Evolutionary conservation across 352 stramenopile species (phyloP).

Genomic region (Globisporangium mamillatum): DNA sequence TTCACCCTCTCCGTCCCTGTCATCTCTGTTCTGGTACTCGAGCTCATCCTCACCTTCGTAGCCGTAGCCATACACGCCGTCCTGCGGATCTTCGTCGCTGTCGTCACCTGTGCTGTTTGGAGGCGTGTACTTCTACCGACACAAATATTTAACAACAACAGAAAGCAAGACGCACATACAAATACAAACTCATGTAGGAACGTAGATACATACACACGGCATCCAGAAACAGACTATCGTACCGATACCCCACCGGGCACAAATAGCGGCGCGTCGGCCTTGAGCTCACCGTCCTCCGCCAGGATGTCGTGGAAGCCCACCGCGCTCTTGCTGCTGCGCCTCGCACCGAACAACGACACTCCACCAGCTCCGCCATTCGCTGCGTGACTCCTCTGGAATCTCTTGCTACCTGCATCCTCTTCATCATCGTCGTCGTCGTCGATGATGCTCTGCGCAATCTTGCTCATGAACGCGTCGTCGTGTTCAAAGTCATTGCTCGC

Average conservation of each 20-base stretch:
- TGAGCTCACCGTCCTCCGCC: constrained; percentile 54
- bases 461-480: constrained; percentile 21
- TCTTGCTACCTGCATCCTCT: constrained; percentile 1
- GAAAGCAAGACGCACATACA: neutral
- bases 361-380: neutral
- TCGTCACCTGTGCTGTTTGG: constrained; percentile 17
- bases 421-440: constrained; percentile 29
- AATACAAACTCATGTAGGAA: neutral
- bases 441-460: constrained; percentile 19
- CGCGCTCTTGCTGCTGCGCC: constrained; percentile 4
- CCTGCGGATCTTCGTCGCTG: constrained; percentile 9
- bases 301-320: constrained; percentile 32
- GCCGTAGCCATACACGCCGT: constrained; percentile 8
- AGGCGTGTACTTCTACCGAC: constrained; percentile 14
- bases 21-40: neutral
- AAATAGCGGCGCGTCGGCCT: constrained; percentile 70
- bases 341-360: neutral
- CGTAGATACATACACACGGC: neutral
- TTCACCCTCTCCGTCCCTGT: neutral
- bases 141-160: too few species aligned
- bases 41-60: constrained; percentile 2
- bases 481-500: constrained; percentile 13
- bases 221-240: neutral
- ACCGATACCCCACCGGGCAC: constrained; percentile 35
- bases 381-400: neutral